Conservation (phyloP, 805 yeast species). For the Lipomyces yamadae region DNA sequence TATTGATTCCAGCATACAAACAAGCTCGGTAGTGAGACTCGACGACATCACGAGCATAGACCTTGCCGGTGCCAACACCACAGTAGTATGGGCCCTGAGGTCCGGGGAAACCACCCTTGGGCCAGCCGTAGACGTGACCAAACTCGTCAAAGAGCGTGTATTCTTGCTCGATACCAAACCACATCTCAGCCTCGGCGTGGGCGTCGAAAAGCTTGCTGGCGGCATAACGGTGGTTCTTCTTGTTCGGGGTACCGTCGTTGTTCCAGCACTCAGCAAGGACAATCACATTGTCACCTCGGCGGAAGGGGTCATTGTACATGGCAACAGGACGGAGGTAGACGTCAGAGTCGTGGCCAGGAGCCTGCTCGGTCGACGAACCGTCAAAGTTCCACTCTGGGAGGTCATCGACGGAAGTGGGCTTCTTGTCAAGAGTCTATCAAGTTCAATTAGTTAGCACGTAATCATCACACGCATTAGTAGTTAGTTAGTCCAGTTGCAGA, state of each 20-base stretch:
- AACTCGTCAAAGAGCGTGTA: slow-evolving; percentile 93
- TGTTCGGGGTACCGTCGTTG: slow-evolving; percentile 99
- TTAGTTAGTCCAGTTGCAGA: neutral
- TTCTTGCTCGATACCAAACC: slow-evolving; percentile 99
- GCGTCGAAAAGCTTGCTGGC: slow-evolving; percentile 94
- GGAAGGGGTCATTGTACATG: slow-evolving; percentile 93
- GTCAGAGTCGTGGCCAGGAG: slow-evolving; percentile 97
- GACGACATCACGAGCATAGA: slow-evolving; percentile 94
- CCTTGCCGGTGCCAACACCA: slow-evolving; percentile 99
- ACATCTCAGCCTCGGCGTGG: slow-evolving; percentile 78
- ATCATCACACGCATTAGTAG: neutral
- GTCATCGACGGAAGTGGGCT: slow-evolving; percentile 74
- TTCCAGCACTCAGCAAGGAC: slow-evolving; percentile 97
- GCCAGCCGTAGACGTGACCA: slow-evolving; percentile 96
- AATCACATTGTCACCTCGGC: slow-evolving; percentile 95
- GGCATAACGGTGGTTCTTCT: slow-evolving; percentile 97
- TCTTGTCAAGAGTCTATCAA: slow-evolving; percentile 67
- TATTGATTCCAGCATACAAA: slow-evolving; percentile 84
- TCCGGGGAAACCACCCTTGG: slow-evolving; percentile 99
- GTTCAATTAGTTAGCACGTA: neutral
- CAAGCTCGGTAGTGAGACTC: slow-evolving; percentile 99
- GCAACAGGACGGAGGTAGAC: slow-evolving; percentile 95
- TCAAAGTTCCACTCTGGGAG: slow-evolving; percentile 99
- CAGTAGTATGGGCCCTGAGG: slow-evolving; percentile 99
- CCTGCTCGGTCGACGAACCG: slow-evolving; percentile 98